These are phyloP conservation scores for Coniochaeta hoffmannii DNA, from an alignment of 2,329 filamentous ascomycete genomes.

Conservation along the genomic window DNA sequence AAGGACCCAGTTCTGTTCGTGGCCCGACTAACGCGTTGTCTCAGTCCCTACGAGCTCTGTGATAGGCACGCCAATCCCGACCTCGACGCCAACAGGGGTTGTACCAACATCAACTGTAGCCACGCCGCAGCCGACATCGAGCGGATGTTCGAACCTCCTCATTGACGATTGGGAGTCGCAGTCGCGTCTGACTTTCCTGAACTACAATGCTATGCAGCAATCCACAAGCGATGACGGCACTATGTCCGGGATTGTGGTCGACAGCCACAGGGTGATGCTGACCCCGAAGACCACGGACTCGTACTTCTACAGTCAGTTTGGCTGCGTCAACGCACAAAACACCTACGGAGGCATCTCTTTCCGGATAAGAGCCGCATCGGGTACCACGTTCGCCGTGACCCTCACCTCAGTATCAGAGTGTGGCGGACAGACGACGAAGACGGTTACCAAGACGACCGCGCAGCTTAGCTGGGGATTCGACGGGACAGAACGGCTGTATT, in stretches of 20 bases:
- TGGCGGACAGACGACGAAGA: conserved; percentile 27
- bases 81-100: conserved; percentile 2
- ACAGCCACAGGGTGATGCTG: conserved; percentile 42
- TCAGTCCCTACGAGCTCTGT: neutral
- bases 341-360: conserved; percentile 48
- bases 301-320: conserved; percentile 52
- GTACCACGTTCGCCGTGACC: conserved; percentile 43
- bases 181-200: conserved; percentile 52
- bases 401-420: conserved; percentile 40
- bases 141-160: conserved; percentile 17
- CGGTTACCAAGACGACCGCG: conserved; percentile 29
- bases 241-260: conserved; percentile 47
- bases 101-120: conserved; percentile 6
- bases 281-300: conserved; percentile 39
- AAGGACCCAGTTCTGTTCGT: neutral
- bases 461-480: conserved; percentile 54
- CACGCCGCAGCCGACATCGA: conserved; percentile 8
- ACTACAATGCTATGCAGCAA: conserved; percentile 50
- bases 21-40: neutral
- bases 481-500: conserved; percentile 52
- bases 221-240: conserved; percentile 49
- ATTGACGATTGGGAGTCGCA: conserved; percentile 56
- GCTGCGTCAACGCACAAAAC: conserved; percentile 42
- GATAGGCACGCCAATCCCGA: neutral
- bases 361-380: conserved; percentile 43